A percentile compares a stretch with the other conserved stretches of the same genome.
These are phyloP conservation scores for Ordospora pajunii DNA, from an alignment of 371 early-diverging fungal genomes.

Conservation along the genomic window DNA sequence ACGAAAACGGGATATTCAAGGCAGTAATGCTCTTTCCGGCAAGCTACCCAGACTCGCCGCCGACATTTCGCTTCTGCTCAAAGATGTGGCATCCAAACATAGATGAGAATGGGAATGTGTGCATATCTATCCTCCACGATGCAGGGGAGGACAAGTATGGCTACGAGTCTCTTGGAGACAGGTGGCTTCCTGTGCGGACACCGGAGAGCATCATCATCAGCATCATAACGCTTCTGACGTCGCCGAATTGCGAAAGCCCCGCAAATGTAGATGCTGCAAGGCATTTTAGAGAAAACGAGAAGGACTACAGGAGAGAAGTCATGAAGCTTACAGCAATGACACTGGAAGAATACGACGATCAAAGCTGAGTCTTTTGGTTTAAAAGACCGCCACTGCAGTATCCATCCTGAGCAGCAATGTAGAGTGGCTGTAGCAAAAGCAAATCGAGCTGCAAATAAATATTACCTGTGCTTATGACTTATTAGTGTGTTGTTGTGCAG, in stretches of 20 bases:
- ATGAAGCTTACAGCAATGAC: slow-evolving; percentile 66
- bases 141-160: slow-evolving; percentile 72
- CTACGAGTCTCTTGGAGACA: slow-evolving; percentile 76
- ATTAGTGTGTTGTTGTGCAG: not conserved
- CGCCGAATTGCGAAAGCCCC: slow-evolving; percentile 63
- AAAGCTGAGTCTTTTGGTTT: not conserved
- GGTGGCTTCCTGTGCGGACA: slow-evolving; percentile 83
- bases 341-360: slow-evolving; percentile 60
- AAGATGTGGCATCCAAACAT: slow-evolving; percentile 89
- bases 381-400: too few species aligned
- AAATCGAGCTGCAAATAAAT: not conserved
- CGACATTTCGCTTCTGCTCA: slow-evolving; percentile 73
- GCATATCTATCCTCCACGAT: slow-evolving; percentile 62
- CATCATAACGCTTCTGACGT: slow-evolving; percentile 60
- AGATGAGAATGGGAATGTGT: slow-evolving; percentile 63
- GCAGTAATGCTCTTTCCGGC: slow-evolving; percentile 72
- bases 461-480: not conserved
- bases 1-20: slow-evolving; percentile 87
- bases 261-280: slow-evolving; percentile 63
- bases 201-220: slow-evolving; percentile 61
- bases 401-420: too few species aligned
- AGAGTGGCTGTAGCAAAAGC: not conserved
- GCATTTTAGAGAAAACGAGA: slow-evolving; percentile 62
- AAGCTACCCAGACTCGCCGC: slow-evolving; percentile 71
- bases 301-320: slow-evolving; percentile 68